A percentile compares a stretch with the other conserved stretches of the same genome.
Evolutionary conservation across 1,139 yeast species (phyloP).

Genomic region (Diutina ranongensis): DNA sequence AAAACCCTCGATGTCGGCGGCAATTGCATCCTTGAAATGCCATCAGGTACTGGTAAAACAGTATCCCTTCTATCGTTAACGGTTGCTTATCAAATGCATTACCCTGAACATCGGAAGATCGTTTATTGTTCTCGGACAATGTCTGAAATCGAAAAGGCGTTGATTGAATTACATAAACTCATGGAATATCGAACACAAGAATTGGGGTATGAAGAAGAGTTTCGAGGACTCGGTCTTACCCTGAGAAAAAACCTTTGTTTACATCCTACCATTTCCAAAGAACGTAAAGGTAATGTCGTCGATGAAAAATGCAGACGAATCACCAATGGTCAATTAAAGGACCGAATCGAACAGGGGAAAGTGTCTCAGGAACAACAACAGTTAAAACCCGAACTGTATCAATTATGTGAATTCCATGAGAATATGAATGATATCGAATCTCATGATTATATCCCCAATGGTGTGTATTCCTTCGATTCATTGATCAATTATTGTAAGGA

Average conservation of each 20-base stretch:
- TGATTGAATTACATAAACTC: conserved; percentile 80
- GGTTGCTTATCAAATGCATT: conserved; percentile 90
- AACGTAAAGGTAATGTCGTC: conserved; percentile 84
- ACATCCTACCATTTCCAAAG: conserved; percentile 80
- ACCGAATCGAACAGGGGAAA: conserved; percentile 41
- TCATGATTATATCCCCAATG: conserved; percentile 78
- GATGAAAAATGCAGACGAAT: conserved; percentile 93
- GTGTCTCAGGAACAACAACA: conserved; percentile 48
- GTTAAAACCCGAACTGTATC: conserved; percentile 16
- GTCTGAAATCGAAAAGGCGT: conserved; percentile 97
- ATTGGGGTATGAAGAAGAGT: conserved; percentile 75
- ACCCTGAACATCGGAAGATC: conserved; percentile 89
- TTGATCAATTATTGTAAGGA: conserved; percentile 65
- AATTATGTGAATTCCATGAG: conserved; percentile 78
- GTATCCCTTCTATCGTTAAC: conserved; percentile 82
- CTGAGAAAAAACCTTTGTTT: conserved; percentile 89
- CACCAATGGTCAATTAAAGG: conserved; percentile 83
- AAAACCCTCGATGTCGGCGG: conserved; percentile 93
- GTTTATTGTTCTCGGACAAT: conserved; percentile 98
- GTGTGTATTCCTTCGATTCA: conserved; percentile 89
- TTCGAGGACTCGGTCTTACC: conserved; percentile 87
- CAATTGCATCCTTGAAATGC: conserved; percentile 97
- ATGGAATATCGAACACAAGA: conserved; percentile 81
- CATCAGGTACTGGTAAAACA: conserved; percentile 99
- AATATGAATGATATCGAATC: conserved; percentile 79